Base-by-base conservation (phyloP, 495 filamentous ascomycete genomes). In the Tuber melanosporum region DNA sequence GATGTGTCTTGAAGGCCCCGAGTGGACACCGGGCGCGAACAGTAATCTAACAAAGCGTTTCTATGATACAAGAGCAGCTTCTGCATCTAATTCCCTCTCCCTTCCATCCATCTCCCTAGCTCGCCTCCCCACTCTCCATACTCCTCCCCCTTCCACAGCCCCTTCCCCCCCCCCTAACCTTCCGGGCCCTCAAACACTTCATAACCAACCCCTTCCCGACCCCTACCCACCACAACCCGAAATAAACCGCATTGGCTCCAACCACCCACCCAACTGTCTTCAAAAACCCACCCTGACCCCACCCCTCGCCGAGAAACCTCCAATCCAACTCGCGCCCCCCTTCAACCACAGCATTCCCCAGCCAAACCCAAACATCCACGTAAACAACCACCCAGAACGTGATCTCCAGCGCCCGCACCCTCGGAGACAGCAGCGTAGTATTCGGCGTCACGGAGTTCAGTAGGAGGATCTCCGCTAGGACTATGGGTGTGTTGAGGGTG, bases 401-500 rank as follows among this genome's bases (percentile, higher is more conserved):
- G 22, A 80, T 36, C 36, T 52, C 70, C 14, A 32, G n/a, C 10
- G 62, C 71, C 41, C 79, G 73, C 20, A 71, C 77, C 46, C 75
- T 36, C 14, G 70, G 32, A 42, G 32, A 75, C 20, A 42, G 46
- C 52, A 57, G 69, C 6, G 70, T 47, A 2, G 77, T 47, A 42
- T 75, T 71, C 12, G 73, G 77, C 22, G 43, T 49, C 7, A 80
- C 78, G 1, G 78, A 80, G 46, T 71, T 71, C 8, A 80, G 19
- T 4, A 80, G 5, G 43, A 80, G 75, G 9, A 79, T 79, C 52
- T 79, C 78, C 14, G 70, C 17, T 4, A 80, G 75, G 9, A 78
- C 77, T 45, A 79, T 71, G 15, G 49, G 36, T 19, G 78, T 73
- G 36, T 77, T 70, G 36, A 32, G 36, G 7, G 75, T 71, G 22